Conservation (phyloP, 2,329 filamentous ascomycete species). For the Cytospora paraplurivora region DNA sequence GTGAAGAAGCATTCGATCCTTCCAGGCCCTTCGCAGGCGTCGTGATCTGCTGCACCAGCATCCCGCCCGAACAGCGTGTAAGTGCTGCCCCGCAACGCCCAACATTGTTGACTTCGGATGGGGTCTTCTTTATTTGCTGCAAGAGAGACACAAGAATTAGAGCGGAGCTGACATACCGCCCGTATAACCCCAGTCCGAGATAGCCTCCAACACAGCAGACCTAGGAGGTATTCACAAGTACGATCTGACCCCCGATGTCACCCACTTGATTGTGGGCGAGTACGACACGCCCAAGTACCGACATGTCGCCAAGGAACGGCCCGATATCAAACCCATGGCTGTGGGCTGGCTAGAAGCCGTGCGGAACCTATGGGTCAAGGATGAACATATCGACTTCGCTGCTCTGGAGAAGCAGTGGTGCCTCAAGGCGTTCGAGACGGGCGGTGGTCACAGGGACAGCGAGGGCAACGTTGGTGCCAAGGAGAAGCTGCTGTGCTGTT, state of each 20-base stretch:
- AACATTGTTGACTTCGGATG: slow-evolving; percentile 24
- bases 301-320: slow-evolving; percentile 87
- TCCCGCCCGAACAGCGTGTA: slow-evolving; percentile 78
- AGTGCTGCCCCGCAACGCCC: slow-evolving; percentile 35
- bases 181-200: slow-evolving; percentile 46
- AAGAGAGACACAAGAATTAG: neutral
- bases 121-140: neutral
- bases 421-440: slow-evolving; percentile 63
- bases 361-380: slow-evolving; percentile 76
- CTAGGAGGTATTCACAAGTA: slow-evolving; percentile 88
- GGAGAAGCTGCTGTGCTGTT: slow-evolving; percentile 52
- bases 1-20: slow-evolving; percentile 50
- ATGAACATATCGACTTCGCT: slow-evolving; percentile 71
- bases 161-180: neutral
- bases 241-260: slow-evolving; percentile 94
- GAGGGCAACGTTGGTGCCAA: slow-evolving; percentile 37
- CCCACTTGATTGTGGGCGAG: slow-evolving; percentile 88
- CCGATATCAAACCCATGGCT: slow-evolving; percentile 81
- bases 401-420: slow-evolving; percentile 68
- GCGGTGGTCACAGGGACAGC: slow-evolving; percentile 45
- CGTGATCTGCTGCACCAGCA: slow-evolving; percentile 85
- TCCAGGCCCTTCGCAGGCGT: slow-evolving; percentile 69
- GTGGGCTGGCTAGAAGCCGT: slow-evolving; percentile 85
- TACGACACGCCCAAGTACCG: slow-evolving; percentile 91
- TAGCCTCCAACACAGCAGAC: slow-evolving; percentile 67